phyloP scores from a whole-genome alignment of 768 basidiomycete species.

The Cystoderma amianthinum region DNA sequence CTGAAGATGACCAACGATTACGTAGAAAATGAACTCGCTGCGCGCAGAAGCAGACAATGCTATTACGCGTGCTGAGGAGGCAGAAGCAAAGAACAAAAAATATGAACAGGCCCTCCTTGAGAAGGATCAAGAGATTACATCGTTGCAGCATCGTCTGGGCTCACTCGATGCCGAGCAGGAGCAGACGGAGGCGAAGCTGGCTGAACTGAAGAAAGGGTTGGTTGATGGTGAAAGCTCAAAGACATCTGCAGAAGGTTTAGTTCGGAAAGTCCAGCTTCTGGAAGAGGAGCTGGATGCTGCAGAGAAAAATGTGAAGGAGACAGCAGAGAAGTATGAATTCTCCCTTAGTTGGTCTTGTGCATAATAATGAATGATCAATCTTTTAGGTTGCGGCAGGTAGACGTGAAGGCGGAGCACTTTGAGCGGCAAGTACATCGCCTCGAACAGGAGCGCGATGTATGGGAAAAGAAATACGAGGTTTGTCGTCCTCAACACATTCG shows the following conservation, averaged over 20 bases:
- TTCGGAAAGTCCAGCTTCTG: constrained; percentile 81
- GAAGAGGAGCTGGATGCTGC: constrained; percentile 95
- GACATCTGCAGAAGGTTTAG: constrained; percentile 64
- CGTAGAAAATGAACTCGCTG: constrained; percentile 68
- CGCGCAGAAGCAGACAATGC: constrained; percentile 83
- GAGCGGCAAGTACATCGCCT: constrained; percentile 83
- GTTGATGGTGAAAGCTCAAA: constrained; percentile 67
- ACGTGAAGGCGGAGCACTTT: constrained; percentile 98
- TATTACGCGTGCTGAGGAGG: constrained; percentile 75
- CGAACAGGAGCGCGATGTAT: constrained; percentile 87
- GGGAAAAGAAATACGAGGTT: constrained; percentile 96
- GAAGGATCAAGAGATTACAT: constrained; percentile 82
- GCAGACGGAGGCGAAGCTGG: constrained; percentile 59
- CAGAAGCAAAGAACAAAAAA: constrained; percentile 80
- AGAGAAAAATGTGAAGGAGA: constrained; percentile 96
- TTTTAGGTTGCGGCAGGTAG: constrained; percentile 84
- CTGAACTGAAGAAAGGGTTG: constrained; percentile 54
- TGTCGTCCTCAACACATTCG: constrained; percentile 1
- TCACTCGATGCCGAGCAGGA: constrained; percentile 64
- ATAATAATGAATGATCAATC: constrained; percentile 6
- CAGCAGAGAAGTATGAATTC: constrained; percentile 82
- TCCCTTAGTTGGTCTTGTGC: not conserved
- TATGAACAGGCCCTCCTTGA: constrained; percentile 65
- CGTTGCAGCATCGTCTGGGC: constrained; percentile 66
- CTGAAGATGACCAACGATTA: constrained; percentile 2